Base-by-base conservation (phyloP, 768 basidiomycete genomes). In the Auriculariales sp. region DNA sequence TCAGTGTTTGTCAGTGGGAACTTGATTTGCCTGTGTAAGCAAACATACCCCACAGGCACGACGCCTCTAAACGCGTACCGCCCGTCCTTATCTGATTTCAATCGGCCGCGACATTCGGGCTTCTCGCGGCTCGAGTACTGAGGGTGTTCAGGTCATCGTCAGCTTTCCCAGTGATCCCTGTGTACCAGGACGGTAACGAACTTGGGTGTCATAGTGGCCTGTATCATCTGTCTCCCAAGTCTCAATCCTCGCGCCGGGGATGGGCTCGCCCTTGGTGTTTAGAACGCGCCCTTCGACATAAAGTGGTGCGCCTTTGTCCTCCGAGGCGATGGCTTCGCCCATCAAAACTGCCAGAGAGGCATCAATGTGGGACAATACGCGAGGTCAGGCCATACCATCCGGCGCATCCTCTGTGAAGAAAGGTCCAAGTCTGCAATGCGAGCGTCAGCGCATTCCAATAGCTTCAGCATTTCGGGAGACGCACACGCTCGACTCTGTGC, bases 221-320 rank as follows among this genome's bases (percentile, higher is more conserved):
- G 33, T 57, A 47, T 69, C 70, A 56, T 90, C 87, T 7, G 84
- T 79, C 62, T 87, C 83, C 84, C 83, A 88, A n/a, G 84, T 88
- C 48, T 88, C 83, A 52, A 89, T 83, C 39, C 72, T 57, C 0
- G 83, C 84, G 47, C 68, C 68, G 4, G 78, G 61, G 48, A 91
- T 71, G 2, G 81, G 79, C n/a, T 70, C 65, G 19, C 86, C 85
- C 29, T 73, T 65, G 1, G 76, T 79, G 57, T 78, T 71, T 28
- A 77, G 57, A 1, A 91, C 72, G 3, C 71, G 72, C 1, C 89
- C 88, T 58, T 86, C 74, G 47, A 91, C 81, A 55, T 73, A 88
- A 74, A 92, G 68, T 60, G 88, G 84, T 9, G 87, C 75, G 19
- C 88, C 89, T 63, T 86, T 89, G 50, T 83, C 88, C 62, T 90